phyloP scores from a whole-genome alignment of 208 protist species.

The Tetramitus jugosus region DNA sequence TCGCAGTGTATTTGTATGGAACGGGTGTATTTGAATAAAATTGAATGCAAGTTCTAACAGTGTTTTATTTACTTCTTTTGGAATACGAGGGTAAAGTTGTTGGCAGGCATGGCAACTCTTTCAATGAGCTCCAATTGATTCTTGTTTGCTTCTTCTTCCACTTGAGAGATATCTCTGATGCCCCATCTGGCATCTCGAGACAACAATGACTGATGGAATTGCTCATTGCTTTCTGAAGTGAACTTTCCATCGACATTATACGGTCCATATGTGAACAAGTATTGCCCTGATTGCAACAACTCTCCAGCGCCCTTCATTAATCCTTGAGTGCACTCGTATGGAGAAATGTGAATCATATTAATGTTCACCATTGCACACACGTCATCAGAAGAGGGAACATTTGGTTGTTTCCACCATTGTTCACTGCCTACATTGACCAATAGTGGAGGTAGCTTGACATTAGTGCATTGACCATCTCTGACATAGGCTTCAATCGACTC shows the following conservation, averaged over 20 bases:
- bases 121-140: background rate
- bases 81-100: background rate
- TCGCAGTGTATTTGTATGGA: too few species aligned
- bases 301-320: background rate
- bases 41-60: too few species aligned
- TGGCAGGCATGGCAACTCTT: conserved; percentile 1
- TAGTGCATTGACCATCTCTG: background rate
- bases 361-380: background rate
- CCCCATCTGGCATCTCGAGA: background rate
- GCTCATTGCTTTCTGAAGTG: background rate
- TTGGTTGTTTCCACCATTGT: too few species aligned
- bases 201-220: background rate
- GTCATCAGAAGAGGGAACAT: too few species aligned
- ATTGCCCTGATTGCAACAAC: background rate
- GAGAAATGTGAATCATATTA: conserved; percentile 8
- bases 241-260: conserved; percentile 8
- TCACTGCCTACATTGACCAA: background rate
- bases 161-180: background rate
- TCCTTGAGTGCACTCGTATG: background rate
- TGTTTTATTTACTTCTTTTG: background rate
- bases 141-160: background rate
- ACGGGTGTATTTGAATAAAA: too few species aligned
- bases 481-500: background rate
- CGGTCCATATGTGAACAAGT: conserved; percentile 12
- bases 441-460: background rate